Evolutionary conservation across 139 green algal species (phyloP), one percentile per base, ranked within the genome.

Genomic region (Chlorella ohadii): DNA sequence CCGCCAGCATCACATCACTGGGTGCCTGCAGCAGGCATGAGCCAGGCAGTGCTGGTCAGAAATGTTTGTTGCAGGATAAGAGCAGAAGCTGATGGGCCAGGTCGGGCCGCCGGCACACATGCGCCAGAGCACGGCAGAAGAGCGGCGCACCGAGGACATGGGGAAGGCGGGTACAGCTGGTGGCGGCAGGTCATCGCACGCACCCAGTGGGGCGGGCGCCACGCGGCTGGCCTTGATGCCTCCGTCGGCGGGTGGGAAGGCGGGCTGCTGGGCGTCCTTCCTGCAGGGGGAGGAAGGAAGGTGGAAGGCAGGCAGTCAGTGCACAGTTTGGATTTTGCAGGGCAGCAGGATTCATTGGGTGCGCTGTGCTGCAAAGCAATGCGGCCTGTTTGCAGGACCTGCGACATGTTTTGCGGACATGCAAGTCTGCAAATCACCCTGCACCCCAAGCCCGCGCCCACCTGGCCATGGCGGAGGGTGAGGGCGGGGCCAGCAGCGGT

Each of bases 391-490:
- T n/a, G n/a, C n/a, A n/a, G n/a, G n/a, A n/a, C n/a, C n/a, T n/a
- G n/a, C n/a, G n/a, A n/a, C n/a, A n/a, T n/a, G n/a, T n/a, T n/a
- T n/a, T n/a, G n/a, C n/a, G n/a, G 13, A 17, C 16, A n/a, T 56
- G 20, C 33, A 19, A n/a, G n/a, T n/a, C n/a, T n/a, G n/a, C n/a
- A n/a, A n/a, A n/a, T n/a, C n/a, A n/a, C n/a, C n/a, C n/a, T n/a
- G n/a, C n/a, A n/a, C 7, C 17, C 9, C 20, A 13, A 4, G 28
- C 27, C 22, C 44, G 22, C 23, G 0, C 76, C 27, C 76, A 82
- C 76, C 59, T 71, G 34, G 76, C 76, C 59, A 82, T 72, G 76
- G 71, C 56, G 56, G 76, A 39, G 34, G 76, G 76, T 2, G 76
- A 71, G 9, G 39, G 55, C n/a, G 74, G 74, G 22, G 22, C 34